Base-by-base conservation (phyloP, 2,329 filamentous ascomycete species). In the Fusarium torulosum region DNA sequence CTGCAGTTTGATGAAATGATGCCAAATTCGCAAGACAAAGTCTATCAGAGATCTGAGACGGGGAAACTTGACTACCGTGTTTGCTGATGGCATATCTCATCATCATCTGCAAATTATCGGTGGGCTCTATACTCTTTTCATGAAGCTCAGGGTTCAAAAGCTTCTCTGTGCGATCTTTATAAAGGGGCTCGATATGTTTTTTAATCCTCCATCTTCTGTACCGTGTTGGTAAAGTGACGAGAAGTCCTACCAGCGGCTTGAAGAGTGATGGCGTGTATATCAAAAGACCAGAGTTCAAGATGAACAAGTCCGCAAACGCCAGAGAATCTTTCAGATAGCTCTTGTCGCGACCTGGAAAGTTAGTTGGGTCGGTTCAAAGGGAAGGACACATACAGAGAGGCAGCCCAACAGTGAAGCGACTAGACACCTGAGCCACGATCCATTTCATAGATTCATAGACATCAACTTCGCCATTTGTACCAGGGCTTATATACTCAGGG, bases 1-100 rank as follows among this genome's bases (percentile, higher is more conserved):
- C 77, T 9, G 70, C 76, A 2, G 76, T 81, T 46, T 82, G 80
- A 69, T 80, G 78, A 62, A 80, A 80, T 0, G 76, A 75, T 21
- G 73, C 79, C 23, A 81, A 76, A 56, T 80, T 81, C 15, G 67
- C 67, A 1, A 70, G 23, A 4, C 67, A 70, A 4, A 70, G 56
- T 4, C 67, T 47, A 7, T 70, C 67, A 2, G 67, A 70, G 1
- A 70, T 74, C 41, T n/a, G 75, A 63, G 23, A 61, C 43, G 17
- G 80, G 31, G 17, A 75, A 73, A 21, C 64, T 61, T 76, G 20
- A 51, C 47, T 10, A 73, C 57, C n/a, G 59, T 72, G 4, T 35
- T 69, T 66, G 20, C 17, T 38, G 13, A 60, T 59, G 3, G 66
- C 66, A 11, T 69, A 66, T 40, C 47, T 63, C 41, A 69, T 63